These are phyloP conservation scores for Lagenaria siceraria DNA, from an alignment of 306 rosid species.

Conservation along the genomic window DNA sequence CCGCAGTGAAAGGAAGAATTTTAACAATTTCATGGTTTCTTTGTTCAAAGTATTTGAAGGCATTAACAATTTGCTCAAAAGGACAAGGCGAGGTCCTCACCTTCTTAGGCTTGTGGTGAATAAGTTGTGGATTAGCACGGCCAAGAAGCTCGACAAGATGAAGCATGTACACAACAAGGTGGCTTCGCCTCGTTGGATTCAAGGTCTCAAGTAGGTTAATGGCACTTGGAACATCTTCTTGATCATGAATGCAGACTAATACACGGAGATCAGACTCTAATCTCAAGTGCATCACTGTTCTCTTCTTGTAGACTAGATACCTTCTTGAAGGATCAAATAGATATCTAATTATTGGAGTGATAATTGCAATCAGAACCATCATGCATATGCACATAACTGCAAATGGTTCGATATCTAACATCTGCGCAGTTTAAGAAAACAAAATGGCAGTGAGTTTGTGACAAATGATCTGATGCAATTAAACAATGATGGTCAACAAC, in stretches of 20 bases:
- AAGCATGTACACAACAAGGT: conserved; percentile 12
- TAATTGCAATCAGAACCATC: conserved; percentile 9
- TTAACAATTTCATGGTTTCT: neutral
- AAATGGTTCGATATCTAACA: conserved; percentile 6
- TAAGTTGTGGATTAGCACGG: conserved; percentile 12
- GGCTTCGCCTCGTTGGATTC: conserved; percentile 17
- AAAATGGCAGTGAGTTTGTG: neutral
- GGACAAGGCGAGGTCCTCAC: neutral
- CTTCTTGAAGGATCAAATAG: conserved; percentile 26
- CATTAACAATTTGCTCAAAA: conserved; percentile 12
- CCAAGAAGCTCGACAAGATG: conserved; percentile 23
- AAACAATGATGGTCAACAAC: too few species aligned
- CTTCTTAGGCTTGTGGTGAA: conserved; percentile 11
- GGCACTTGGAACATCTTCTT: conserved; percentile 9
- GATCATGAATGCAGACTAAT: conserved; percentile 17
- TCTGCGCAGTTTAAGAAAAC: conserved; percentile 4
- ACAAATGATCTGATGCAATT: neutral
- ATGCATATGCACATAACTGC: conserved; percentile 5
- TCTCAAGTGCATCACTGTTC: conserved; percentile 11
- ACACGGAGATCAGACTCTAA: conserved; percentile 7
- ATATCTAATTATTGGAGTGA: conserved; percentile 12
- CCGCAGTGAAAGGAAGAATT: conserved; percentile 14
- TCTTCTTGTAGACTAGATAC: conserved; percentile 12
- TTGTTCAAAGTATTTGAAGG: conserved; percentile 16
- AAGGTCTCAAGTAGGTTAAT: conserved; percentile 27